Percentiles rank a stretch among this genome's conserved stretches.
phyloP scores from a whole-genome alignment of 139 green algal species.

The Chlorella sp. region DNA sequence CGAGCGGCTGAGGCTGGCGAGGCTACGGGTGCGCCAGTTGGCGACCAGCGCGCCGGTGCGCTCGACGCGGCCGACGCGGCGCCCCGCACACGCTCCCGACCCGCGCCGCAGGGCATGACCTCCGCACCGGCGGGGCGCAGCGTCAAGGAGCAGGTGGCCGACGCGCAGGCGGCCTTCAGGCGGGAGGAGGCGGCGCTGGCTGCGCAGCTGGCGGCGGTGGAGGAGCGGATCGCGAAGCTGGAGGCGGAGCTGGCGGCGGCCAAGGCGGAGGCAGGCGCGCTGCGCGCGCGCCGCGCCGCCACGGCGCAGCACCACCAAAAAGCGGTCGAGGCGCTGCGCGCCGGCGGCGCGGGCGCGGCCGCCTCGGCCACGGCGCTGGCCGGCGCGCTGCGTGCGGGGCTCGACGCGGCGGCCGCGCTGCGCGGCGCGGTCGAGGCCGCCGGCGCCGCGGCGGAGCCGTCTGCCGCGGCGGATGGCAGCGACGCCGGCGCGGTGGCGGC shows the following conservation, averaged over 20 bases:
- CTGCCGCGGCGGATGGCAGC: neutral
- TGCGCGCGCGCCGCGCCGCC: neutral
- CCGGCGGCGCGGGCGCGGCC: neutral
- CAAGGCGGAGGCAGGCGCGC: conserved; percentile 2
- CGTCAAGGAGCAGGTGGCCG: conserved; percentile 2
- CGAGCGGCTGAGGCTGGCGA: too few relatives aligned
- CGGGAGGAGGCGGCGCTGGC: conserved; percentile 5
- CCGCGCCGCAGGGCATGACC: too few relatives aligned
- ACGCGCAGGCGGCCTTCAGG: conserved; percentile 4
- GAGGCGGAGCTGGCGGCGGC: conserved; percentile 24
- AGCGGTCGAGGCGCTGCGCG: conserved; percentile 4
- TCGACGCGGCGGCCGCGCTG: conserved; percentile 5
- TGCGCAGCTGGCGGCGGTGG: conserved; percentile 1
- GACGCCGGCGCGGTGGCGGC: neutral
- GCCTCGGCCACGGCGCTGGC: neutral
- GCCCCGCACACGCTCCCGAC: too few relatives aligned
- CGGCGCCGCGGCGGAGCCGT: neutral
- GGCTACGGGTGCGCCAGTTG: too few relatives aligned
- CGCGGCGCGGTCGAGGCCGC: neutral
- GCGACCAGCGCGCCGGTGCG: too few relatives aligned
- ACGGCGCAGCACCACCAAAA: conserved; percentile 10
- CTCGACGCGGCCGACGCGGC: too few relatives aligned
- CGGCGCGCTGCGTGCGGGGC: neutral
- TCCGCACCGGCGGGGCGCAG: too few relatives aligned
- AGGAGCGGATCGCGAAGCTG: conserved; percentile 17